phyloP scores from a whole-genome alignment of 1,139 yeast species.

The Debaryomyces nepalensis region DNA sequence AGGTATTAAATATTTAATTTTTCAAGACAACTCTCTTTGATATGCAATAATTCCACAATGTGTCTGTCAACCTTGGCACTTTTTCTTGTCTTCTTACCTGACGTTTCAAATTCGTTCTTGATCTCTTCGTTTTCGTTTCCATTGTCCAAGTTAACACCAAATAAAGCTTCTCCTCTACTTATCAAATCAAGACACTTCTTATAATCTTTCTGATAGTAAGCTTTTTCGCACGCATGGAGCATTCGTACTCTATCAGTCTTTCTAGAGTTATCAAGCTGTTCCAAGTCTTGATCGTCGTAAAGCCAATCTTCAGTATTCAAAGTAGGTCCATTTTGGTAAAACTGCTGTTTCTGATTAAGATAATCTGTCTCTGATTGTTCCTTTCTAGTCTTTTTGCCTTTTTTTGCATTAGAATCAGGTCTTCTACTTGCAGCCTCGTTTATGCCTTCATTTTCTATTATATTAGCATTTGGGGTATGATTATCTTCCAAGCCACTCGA shows the following conservation, averaged over 20 bases:
- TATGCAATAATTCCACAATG: slow-evolving; percentile 47
- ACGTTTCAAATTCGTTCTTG: slow-evolving; percentile 29
- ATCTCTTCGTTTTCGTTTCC: slow-evolving; percentile 25
- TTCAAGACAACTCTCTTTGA: slow-evolving; percentile 43
- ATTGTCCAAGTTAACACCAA: slow-evolving; percentile 38
- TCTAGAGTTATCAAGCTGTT: slow-evolving; percentile 27
- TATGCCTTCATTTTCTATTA: no score
- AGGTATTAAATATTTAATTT: slow-evolving; percentile 14
- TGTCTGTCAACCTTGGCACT: slow-evolving; percentile 49
- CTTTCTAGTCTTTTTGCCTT: slow-evolving; percentile 39
- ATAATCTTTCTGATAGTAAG: slow-evolving; percentile 54
- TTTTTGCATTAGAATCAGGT: background rate
- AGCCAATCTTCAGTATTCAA: slow-evolving; percentile 55
- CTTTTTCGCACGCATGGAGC: slow-evolving; percentile 52
- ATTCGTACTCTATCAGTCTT: slow-evolving; percentile 42
- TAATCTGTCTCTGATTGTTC: slow-evolving; percentile 64
- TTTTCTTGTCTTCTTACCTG: slow-evolving; percentile 32
- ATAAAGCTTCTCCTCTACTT: slow-evolving; percentile 32
- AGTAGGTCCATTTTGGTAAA: slow-evolving; percentile 54
- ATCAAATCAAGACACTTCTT: slow-evolving; percentile 44
- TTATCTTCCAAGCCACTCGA: slow-evolving; percentile 6
- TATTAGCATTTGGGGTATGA: slow-evolving; percentile 10
- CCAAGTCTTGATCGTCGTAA: slow-evolving; percentile 25
- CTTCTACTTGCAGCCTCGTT: background rate
- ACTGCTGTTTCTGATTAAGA: slow-evolving; percentile 47